Percentiles rank a stretch among this genome's conserved stretches.
phyloP scores from a whole-genome alignment of 345 rosid genomes.

The Noccaea bulbosa region DNA sequence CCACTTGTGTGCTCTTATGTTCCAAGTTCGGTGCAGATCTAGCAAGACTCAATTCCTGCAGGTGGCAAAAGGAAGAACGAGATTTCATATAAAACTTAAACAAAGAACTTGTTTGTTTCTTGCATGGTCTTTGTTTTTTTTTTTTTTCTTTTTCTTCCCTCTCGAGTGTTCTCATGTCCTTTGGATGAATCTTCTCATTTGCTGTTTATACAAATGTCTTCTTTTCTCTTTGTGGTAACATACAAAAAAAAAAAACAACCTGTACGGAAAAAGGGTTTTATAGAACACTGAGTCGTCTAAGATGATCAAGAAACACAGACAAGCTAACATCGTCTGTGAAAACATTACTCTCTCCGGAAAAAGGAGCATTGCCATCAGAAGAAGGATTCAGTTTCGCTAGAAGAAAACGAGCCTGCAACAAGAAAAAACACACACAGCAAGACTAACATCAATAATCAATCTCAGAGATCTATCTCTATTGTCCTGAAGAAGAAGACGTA shows the following conservation, averaged over 20 bases:
- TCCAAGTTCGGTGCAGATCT: no score
- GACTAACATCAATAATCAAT: not conserved
- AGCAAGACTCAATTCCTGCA: no score
- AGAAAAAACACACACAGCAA: not conserved
- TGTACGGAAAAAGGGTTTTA: constrained; percentile 24
- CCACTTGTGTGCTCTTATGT: no score
- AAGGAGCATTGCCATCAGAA: constrained; percentile 56
- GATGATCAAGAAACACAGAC: constrained; percentile 93
- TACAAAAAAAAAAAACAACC: not conserved
- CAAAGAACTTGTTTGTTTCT: no score
- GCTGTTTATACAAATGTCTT: constrained; percentile 9
- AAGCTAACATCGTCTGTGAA: constrained; percentile 96
- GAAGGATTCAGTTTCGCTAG: constrained; percentile 94
- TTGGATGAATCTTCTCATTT: not conserved
- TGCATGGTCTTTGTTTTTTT: no score
- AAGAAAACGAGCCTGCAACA: constrained; percentile 89
- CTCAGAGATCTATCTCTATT: not conserved
- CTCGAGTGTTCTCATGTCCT: no score
- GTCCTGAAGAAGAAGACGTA: constrained; percentile 32
- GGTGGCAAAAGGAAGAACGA: no score
- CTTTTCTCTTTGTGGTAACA: not conserved
- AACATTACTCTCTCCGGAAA: constrained; percentile 63
- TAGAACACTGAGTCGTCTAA: constrained; percentile 81
- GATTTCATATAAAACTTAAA: no score
- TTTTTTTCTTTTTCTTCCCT: no score